Base-by-base conservation (phyloP, 2,329 filamentous ascomycete species). In the Laburnicola sp. region DNA sequence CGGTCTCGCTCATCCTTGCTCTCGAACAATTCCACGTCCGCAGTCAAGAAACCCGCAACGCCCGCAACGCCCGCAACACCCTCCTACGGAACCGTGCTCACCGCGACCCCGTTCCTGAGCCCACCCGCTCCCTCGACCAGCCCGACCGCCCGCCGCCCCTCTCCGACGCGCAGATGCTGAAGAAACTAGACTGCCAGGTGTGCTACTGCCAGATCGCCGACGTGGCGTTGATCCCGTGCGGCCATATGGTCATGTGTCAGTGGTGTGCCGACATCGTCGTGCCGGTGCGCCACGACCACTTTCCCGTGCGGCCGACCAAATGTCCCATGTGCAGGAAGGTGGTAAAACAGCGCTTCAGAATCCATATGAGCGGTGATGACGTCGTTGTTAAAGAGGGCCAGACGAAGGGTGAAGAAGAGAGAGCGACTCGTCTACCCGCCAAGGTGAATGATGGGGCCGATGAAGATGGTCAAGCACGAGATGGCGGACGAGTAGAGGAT, bases 221-320 rank as follows among this genome's bases (percentile, higher is more conserved):
- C 52, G 77, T 77, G 5, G 80, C 78, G 2, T 67, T 80, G 16
- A 58, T 82, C 31, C 80, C 80, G 0, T 83, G 80, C 53, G 80
- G 80, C 0, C 80, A 83, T 62, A 72, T 81, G 54, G 73, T 78
- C 30, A 78, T 83, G 72, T 83, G 80, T 59, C 68, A 74, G 34
- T 83, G 79, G 79, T 83, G 80, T 56, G 79, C 78, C 2, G 77
- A 80, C 43, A 74, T 79, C 43, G 74, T 78, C 38, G 72, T 78
- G 30, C 79, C 79, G 2, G 69, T 74, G 1, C 71, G 71, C 60
- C 65, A 72, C 49, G 60, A 68, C 26, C 75, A 77, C 59, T 62
- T 75, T 28, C 76, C 76, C 16, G 45, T 59, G n/a, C 63, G 70
- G 11, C 57, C 55, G 10, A 70, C 68, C 3, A 73, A 71, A 36